phyloP scores from a whole-genome alignment of 495 filamentous ascomycete species.

The Tuber aestivum region DNA sequence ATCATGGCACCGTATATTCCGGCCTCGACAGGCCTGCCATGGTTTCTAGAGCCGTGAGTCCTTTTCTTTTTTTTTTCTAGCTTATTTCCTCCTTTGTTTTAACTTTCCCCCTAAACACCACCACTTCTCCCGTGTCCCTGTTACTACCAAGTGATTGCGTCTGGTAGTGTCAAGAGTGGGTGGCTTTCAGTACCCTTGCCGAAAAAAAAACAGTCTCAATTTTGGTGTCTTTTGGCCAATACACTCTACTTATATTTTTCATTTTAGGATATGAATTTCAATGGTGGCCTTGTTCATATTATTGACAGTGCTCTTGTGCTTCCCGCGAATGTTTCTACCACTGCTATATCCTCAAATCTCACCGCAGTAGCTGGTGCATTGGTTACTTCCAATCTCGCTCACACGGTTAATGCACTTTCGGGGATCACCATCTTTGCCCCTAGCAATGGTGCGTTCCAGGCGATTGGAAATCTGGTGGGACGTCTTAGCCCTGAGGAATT shows the following conservation, averaged over 20 bases:
- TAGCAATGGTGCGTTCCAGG: slow-evolving; percentile 57
- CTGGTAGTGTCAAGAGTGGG: not conserved
- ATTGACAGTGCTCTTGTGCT: slow-evolving; percentile 52
- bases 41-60: slow-evolving; percentile 44
- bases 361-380: slow-evolving; percentile 57
- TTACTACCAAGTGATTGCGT: not conserved
- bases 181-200: not conserved
- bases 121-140: not conserved
- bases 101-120: not conserved
- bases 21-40: slow-evolving; percentile 44
- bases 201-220: slow-evolving; percentile 39
- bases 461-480: slow-evolving; percentile 51
- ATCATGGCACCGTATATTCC: slow-evolving; percentile 45
- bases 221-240: not conserved
- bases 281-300: slow-evolving; percentile 60
- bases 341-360: slow-evolving; percentile 51
- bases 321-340: slow-evolving; percentile 51
- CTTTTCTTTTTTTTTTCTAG: not conserved
- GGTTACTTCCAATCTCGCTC: slow-evolving; percentile 45
- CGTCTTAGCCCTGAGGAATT: slow-evolving; percentile 50
- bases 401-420: slow-evolving; percentile 44
- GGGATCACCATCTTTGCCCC: slow-evolving; percentile 62
- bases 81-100: not conserved
- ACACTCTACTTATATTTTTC: slow-evolving; percentile 4
- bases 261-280: slow-evolving; percentile 54